Percentiles rank a stretch among this genome's conserved stretches.
These are phyloP conservation scores for Yamadazyma blattariae DNA, from an alignment of 1,139 yeast species.

Conservation along the genomic window DNA sequence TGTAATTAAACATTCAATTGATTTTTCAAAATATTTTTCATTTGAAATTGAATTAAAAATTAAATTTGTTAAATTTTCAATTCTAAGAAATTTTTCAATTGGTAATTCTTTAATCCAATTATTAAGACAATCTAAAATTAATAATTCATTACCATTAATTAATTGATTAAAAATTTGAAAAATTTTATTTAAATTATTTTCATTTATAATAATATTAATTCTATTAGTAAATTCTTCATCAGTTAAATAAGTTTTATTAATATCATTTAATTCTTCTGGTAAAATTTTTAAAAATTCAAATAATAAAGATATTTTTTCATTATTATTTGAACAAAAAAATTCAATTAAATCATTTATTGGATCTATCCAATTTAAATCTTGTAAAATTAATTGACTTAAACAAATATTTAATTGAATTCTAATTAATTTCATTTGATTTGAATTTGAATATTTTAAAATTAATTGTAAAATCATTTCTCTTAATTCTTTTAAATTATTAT, in stretches of 20 bases:
- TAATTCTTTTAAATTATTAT: slow-evolving; percentile 47
- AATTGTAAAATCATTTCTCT: slow-evolving; percentile 62
- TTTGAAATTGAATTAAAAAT: slow-evolving; percentile 65
- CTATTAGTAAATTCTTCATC: slow-evolving; percentile 76
- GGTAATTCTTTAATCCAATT: slow-evolving; percentile 91
- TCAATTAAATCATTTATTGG: slow-evolving; percentile 68
- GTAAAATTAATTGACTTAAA: slow-evolving; percentile 78
- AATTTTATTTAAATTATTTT: slow-evolving; percentile 62
- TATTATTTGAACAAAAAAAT: slow-evolving; percentile 42
- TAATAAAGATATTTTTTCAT: slow-evolving; percentile 23
- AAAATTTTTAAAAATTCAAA: slow-evolving; percentile 80
- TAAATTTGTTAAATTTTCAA: slow-evolving; percentile 60
- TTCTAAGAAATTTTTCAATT: slow-evolving; percentile 59
- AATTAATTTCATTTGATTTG: slow-evolving; percentile 51
- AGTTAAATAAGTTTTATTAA: slow-evolving; percentile 72
- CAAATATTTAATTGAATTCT: slow-evolving; percentile 81
- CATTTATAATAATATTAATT: slow-evolving; percentile 57
- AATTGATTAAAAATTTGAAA: slow-evolving; percentile 56
- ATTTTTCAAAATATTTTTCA: slow-evolving; percentile 77
- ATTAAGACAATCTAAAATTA: slow-evolving; percentile 72
- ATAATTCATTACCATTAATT: slow-evolving; percentile 26
- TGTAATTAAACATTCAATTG: slow-evolving; percentile 80
- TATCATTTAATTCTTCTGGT: slow-evolving; percentile 87
- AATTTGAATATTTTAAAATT: slow-evolving; percentile 42
- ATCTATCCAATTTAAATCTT: slow-evolving; percentile 66